Evolutionary conservation across 441 rosid species (phyloP).

Genomic region (Cnidoscolus chayamansa): DNA sequence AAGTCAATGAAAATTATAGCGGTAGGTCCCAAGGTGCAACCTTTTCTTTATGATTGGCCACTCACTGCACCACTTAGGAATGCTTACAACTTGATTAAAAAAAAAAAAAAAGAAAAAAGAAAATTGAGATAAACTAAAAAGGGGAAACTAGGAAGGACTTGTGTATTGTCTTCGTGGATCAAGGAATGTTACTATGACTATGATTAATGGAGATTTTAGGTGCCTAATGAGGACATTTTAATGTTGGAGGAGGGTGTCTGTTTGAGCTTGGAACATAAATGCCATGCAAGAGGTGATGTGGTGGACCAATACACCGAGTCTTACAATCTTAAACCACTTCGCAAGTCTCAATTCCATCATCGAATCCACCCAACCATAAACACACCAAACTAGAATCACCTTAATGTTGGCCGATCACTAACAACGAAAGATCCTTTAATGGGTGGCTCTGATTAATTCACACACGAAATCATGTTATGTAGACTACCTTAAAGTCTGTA

Average conservation of each 20-base stretch:
- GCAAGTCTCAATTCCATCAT: conserved; percentile 2
- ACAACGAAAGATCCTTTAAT: not conserved
- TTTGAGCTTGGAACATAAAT: not conserved
- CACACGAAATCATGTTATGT: not conserved
- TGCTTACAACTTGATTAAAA: not conserved
- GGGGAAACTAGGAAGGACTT: too few species aligned
- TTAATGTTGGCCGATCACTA: not conserved
- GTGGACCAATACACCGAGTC: not conserved
- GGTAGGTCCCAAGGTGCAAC: not conserved
- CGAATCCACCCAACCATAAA: not conserved
- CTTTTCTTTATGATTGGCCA: too few species aligned
- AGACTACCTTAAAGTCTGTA: not conserved
- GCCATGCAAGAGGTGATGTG: not conserved
- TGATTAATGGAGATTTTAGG: too few species aligned
- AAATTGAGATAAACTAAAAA: too few species aligned
- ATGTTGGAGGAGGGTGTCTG: not conserved
- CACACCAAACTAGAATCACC: not conserved
- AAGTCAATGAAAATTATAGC: not conserved
- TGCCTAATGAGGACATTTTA: too few species aligned
- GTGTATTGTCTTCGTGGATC: too few species aligned
- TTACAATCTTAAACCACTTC: not conserved
- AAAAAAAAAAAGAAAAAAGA: too few species aligned
- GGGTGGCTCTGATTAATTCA: not conserved
- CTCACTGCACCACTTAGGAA: not conserved
- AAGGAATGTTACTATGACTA: too few species aligned